These are phyloP conservation scores for Phytophthora boehmeriae DNA, from an alignment of 352 stramenopile genomes.

Conservation along the genomic window DNA sequence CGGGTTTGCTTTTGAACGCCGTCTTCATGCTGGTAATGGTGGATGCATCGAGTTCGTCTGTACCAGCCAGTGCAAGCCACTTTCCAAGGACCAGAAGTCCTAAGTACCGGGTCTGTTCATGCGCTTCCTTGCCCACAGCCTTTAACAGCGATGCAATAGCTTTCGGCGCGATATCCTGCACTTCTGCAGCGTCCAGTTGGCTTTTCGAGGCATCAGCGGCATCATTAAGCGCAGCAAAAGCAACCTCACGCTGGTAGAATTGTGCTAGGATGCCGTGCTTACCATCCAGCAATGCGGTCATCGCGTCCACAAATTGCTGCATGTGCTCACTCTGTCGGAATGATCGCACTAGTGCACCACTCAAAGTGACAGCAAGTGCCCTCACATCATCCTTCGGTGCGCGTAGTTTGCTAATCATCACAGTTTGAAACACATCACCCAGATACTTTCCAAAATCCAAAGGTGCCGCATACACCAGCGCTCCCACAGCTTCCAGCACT, in stretches of 20 bases:
- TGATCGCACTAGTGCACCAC: slow-evolving; percentile 50
- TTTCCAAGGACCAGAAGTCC: slow-evolving; percentile 76
- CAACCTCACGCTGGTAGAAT: slow-evolving; percentile 86
- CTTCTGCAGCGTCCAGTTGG: slow-evolving; percentile 37
- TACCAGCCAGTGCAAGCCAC: slow-evolving; percentile 64
- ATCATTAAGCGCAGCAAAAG: slow-evolving; percentile 69
- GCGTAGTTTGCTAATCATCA: slow-evolving; percentile 78
- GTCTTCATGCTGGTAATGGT: slow-evolving; percentile 50
- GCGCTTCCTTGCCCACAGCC: slow-evolving; percentile 81
- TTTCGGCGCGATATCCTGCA: slow-evolving; percentile 46
- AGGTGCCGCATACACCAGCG: slow-evolving; percentile 51
- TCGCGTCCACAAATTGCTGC: slow-evolving; percentile 54
- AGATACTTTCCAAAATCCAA: slow-evolving; percentile 78
- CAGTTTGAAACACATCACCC: slow-evolving; percentile 61
- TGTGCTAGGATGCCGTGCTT: slow-evolving; percentile 88
- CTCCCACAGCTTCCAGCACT: slow-evolving; percentile 61
- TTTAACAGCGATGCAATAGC: slow-evolving; percentile 69
- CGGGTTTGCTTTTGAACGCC: slow-evolving; percentile 75
- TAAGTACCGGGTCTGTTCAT: slow-evolving; percentile 80
- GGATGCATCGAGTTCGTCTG: slow-evolving; percentile 51
- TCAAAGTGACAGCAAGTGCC: slow-evolving; percentile 49
- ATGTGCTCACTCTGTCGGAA: slow-evolving; percentile 64
- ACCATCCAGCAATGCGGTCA: slow-evolving; percentile 71
- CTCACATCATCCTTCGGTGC: slow-evolving; percentile 86
- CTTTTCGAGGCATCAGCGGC: slow-evolving; percentile 42